Conservation (phyloP, 305 asterid species). For the Fraxinus ornus region DNA sequence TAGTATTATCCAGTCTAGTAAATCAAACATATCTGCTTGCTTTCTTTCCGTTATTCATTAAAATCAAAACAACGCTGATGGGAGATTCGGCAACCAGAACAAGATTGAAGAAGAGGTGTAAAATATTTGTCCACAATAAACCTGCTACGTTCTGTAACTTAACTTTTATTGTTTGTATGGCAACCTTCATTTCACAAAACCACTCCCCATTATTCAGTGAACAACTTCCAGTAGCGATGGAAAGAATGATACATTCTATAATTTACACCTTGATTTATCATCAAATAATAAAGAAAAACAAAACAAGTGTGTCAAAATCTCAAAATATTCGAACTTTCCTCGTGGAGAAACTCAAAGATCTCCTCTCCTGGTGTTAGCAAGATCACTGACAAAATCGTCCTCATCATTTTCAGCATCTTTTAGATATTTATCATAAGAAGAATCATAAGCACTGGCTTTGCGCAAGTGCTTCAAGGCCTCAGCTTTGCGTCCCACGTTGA, state of each 20-base stretch:
- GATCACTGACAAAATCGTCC: conserved; percentile 56
- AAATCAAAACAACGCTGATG: background rate
- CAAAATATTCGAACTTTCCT: background rate
- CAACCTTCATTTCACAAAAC: background rate
- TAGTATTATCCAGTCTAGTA: background rate
- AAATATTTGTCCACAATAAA: background rate
- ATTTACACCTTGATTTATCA: background rate
- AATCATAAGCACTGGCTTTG: conserved; percentile 58
- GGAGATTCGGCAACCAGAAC: background rate
- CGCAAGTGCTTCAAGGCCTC: conserved; percentile 70
- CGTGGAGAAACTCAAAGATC: conserved; percentile 31
- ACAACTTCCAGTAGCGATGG: background rate
- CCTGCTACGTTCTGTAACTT: background rate
- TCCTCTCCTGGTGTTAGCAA: conserved; percentile 61
- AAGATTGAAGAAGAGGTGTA: background rate
- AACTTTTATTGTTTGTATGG: background rate
- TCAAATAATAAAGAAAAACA: background rate
- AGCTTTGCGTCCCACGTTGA: conserved; percentile 47
- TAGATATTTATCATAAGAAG: conserved; percentile 44
- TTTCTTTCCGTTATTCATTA: background rate
- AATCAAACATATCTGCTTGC: background rate
- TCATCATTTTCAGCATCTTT: conserved; percentile 51
- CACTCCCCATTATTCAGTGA: background rate
- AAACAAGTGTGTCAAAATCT: background rate
- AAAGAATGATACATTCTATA: background rate